Evolutionary conservation across 805 yeast species (phyloP), one percentile per base, ranked within the genome.

Genomic region (Candida endomychidarum): DNA sequence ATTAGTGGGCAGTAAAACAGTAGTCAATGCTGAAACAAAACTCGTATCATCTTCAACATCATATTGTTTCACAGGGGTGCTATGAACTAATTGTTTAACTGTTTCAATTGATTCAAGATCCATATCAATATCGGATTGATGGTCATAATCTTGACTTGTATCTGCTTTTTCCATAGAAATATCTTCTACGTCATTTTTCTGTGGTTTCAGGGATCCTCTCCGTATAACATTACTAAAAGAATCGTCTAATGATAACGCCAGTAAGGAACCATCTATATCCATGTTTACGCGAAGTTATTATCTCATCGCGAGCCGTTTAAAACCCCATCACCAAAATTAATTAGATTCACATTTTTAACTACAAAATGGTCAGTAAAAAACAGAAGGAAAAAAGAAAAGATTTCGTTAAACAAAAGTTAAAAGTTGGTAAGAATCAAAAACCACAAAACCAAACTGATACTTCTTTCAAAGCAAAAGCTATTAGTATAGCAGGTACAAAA

Each of bases 391-490:
- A 83, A 66, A 72, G 71, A 56, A 83, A 82, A 62, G 95, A 86
- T 54, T 86, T 86, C 57, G 72, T 65, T 38, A 88, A 88, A 60
- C 72, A 80, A 43, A 91, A 87, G 68, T 75, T 93, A 38, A 83
- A 76, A 54, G 97, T 93, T 23, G 99, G 99, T 41, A 93, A 93
- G 61, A 69, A 83, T 2, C 77, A 78, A 14, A 78, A 78, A 47
- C 80, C 89, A 5, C 77, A 80, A 14, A 87, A 88, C 56, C 78
- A 74, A 42, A 93, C 99, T 4, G 91, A 85, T 50, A 87, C 96
- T 0, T 83, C 95, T 0, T 91, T 91, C 63, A 77, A 75, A 31
- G 81, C 96, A 8, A 85, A 80, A 53, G 58, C 77, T 28, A 72
- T 76, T 42, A 61, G 73, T 21, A 60, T 75, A 24, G 79, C 77